Evolutionary conservation across 352 stramenopile species (phyloP).

Genomic region (Globisporangium solare): DNA sequence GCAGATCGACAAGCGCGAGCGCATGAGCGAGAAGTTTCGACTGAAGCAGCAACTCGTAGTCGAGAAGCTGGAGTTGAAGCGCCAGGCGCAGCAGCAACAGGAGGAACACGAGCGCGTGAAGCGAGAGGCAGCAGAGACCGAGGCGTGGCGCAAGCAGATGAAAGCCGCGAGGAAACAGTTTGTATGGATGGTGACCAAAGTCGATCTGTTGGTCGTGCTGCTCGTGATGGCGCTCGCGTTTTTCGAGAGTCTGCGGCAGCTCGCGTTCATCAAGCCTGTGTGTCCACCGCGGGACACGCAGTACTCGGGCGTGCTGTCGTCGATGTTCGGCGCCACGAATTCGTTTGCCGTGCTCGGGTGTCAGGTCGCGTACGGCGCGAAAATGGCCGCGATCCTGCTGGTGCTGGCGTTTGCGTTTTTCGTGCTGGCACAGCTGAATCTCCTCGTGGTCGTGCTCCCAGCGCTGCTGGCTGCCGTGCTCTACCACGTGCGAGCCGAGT

Average conservation of each 20-base stretch:
- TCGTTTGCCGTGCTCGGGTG: slow-evolving; percentile 64
- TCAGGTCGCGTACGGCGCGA: slow-evolving; percentile 63
- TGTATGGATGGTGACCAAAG: slow-evolving; percentile 63
- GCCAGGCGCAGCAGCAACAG: slow-evolving; percentile 39
- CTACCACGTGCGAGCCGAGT: slow-evolving; percentile 68
- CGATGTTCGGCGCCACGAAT: slow-evolving; percentile 42
- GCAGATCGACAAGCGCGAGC: slow-evolving; percentile 52
- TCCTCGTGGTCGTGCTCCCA: slow-evolving; percentile 50
- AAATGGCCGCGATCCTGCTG: slow-evolving; percentile 50
- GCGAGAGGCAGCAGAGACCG: slow-evolving; percentile 23
- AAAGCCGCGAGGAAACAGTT: slow-evolving; percentile 34
- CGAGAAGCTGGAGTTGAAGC: slow-evolving; percentile 60
- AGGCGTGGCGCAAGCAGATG: slow-evolving; percentile 30
- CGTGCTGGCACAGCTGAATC: slow-evolving; percentile 57
- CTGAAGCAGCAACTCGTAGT: slow-evolving; percentile 57
- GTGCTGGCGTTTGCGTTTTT: slow-evolving; percentile 41
- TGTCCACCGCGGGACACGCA: slow-evolving; percentile 42
- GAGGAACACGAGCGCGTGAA: slow-evolving; percentile 38
- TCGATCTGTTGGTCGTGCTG: slow-evolving; percentile 66
- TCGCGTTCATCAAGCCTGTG: slow-evolving; percentile 55
- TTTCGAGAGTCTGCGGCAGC: slow-evolving; percentile 59
- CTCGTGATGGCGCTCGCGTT: slow-evolving; percentile 75
- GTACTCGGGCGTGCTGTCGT: slow-evolving; percentile 45
- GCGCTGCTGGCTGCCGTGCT: slow-evolving; percentile 37
- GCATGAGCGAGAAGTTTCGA: slow-evolving; percentile 59